Base-by-base conservation (phyloP, 2,329 filamentous ascomycete species). In the Xylaria sp. region DNA sequence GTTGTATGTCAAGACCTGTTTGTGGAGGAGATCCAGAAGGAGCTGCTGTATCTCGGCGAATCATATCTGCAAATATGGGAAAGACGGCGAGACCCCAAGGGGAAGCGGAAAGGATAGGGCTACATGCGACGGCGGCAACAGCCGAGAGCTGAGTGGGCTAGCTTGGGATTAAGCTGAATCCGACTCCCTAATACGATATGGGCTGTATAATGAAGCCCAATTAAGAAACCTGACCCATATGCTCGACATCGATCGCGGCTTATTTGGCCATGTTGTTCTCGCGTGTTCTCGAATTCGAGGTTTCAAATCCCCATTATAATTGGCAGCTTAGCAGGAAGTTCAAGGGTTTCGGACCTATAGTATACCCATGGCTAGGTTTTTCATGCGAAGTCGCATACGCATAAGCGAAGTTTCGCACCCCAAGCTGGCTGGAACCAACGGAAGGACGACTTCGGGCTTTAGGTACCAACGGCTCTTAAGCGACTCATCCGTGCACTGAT, bases 31-130 rank as follows among this genome's bases (percentile, higher is more conserved):
- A 90, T 95, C 19, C 90, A 94, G 77, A 91, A 87, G 65, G 94
- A 99, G 80, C 85, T 96, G 70, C 75, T 99, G 67, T 96, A 97
- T 72, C 90, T 96, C 0, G 92, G 94, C 54, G 95, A 99, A 83
- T 91, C 91, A 58, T 98, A 98, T 81, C 78, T 98, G 60, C 96
- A 98, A 85, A 87, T 99, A 44, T 98, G 95, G 95, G 95, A 98
- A 81, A 84, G 90, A 76, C 86, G 93, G 77, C 89, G 85, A 73
- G 81, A 80, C 63, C 74, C 78, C 13, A 79, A 75, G 67, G 71
- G 68, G 4, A 79, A 77, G 69, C 75, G 74, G 38, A 83, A 79
- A 66, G 74, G 70, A 49, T 72, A 65, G 48, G 17, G n/a, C 31
- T 7, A 51, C 51, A 38, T 33, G 25, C 11, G 37, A 43, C 54